Base-by-base conservation (phyloP, 371 early-diverging fungal genomes). In the Haplosporangium sp. region DNA sequence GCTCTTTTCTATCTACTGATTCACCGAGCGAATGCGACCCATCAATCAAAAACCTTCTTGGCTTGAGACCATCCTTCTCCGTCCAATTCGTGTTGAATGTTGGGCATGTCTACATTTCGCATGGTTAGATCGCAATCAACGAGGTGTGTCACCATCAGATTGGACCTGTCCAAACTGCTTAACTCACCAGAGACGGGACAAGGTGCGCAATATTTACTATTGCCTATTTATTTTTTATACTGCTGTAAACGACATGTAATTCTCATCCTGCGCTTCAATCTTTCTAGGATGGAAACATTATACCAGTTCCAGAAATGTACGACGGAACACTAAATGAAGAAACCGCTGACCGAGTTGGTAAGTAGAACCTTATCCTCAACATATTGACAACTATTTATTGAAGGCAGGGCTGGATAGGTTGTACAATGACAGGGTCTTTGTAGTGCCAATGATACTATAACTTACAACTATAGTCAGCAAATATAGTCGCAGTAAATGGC, bases 301-400 rank as follows among this genome's bases (percentile, higher is more conserved):
- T 68, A 37, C 76, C 82, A 0, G 69, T 81, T 10, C 82, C 82
- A 1, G 82, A 81, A 63, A 81, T 81, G 82, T 81, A 60, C 58
- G 82, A 81, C n/a, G 61, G 65, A 17, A 34, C 71, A 2, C 40
- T 81, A 48, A 81, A 81, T 58, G 63, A 65, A 19, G 76, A 71
- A 17, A 65, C 58, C 11, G 40, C 69, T 11, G 70, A 72, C 9
- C 66, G 59, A 13, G 62, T 81, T 27, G 52, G 82, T 81, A 75
- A 52, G 72, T 42, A 3, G 13, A 7, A 8, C 39, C 19, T 39
- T n/a, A 8, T n/a, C n/a, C 13, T 66, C 8, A 37, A 17, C 52
- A 56, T 6, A 50, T n/a, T 50, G 15, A 50, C n/a, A 19, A 15
- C 3, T 15, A n/a, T 50, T 27, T 27, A 27, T 27, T 27, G 27